These are phyloP conservation scores for Saccharomycopsis javanensis DNA, from an alignment of 805 yeast genomes.

Conservation along the genomic window DNA sequence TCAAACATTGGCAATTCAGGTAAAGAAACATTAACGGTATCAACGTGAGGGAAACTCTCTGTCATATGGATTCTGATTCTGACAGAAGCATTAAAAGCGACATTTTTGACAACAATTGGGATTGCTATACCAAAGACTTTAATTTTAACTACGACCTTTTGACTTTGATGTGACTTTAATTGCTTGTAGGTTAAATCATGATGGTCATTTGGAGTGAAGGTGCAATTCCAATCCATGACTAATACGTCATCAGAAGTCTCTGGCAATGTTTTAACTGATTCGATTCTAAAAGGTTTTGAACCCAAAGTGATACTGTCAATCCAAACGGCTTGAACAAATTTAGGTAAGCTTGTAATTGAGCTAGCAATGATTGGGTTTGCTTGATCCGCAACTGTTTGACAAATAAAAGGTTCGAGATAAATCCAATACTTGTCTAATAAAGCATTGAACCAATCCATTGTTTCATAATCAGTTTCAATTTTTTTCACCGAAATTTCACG, in stretches of 20 bases:
- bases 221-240: slow-evolving; percentile 95
- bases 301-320: slow-evolving; percentile 86
- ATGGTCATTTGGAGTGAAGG: slow-evolving; percentile 84
- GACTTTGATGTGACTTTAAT: slow-evolving; percentile 74
- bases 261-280: slow-evolving; percentile 77
- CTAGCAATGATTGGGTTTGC: slow-evolving; percentile 77
- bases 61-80: slow-evolving; percentile 85
- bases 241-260: slow-evolving; percentile 89
- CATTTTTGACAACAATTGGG: slow-evolving; percentile 72
- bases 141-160: slow-evolving; percentile 66
- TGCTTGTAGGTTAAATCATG: slow-evolving; percentile 83
- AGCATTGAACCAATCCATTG: slow-evolving; percentile 91
- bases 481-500: slow-evolving; percentile 73
- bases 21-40: slow-evolving; percentile 78
- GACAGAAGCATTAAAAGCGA: slow-evolving; percentile 63
- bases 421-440: slow-evolving; percentile 90
- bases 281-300: slow-evolving; percentile 91
- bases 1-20: slow-evolving; percentile 85
- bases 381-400: slow-evolving; percentile 77
- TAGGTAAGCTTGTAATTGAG: slow-evolving; percentile 57
- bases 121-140: slow-evolving; percentile 73
- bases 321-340: slow-evolving; percentile 75
- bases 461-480: slow-evolving; percentile 82
- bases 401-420: slow-evolving; percentile 77
- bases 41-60: slow-evolving; percentile 85